Evolutionary conservation across 164 flowering plant species (phyloP).

Genomic region (Nelumbo lutea): DNA sequence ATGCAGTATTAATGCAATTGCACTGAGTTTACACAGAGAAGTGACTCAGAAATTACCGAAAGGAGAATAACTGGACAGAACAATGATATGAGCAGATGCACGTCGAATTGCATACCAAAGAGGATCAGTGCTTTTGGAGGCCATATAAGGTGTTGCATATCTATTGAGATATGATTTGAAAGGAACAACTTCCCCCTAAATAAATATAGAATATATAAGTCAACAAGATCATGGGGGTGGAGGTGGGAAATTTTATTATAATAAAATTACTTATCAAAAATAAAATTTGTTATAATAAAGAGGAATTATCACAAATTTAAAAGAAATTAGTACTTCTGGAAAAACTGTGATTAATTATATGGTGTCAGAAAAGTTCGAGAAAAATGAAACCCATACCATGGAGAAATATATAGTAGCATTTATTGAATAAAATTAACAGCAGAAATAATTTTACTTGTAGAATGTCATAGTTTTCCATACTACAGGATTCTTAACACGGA

Average conservation of each 20-base stretch:
- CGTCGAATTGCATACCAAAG: slow-evolving; percentile 94
- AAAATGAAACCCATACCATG: not conserved
- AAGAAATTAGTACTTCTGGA: not conserved
- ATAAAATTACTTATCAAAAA: too few species aligned
- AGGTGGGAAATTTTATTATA: too few species aligned
- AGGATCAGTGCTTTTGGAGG: slow-evolving; percentile 70
- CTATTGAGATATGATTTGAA: slow-evolving; percentile 69
- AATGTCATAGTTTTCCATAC: too few species aligned
- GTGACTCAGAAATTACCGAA: slow-evolving; percentile 54
- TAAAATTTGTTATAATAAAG: not conserved
- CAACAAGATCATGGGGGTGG: not conserved
- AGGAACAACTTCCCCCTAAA: slow-evolving; percentile 71
- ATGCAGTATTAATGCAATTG: not conserved
- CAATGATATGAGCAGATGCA: slow-evolving; percentile 94
- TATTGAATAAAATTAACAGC: not conserved
- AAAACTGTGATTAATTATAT: too few species aligned
- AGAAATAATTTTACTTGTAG: too few species aligned
- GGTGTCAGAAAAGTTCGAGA: not conserved
- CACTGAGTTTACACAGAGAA: not conserved
- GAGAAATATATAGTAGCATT: not conserved
- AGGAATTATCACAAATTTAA: not conserved
- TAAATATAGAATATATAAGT: slow-evolving; percentile 1
- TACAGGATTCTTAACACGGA: too few species aligned
- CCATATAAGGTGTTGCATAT: slow-evolving; percentile 62
- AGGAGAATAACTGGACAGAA: slow-evolving; percentile 91